Evolutionary conservation across 2,329 filamentous ascomycete genomes (phyloP), one percentile per base, ranked within the genome.

Genomic region (Chaetomiaceae sp.): DNA sequence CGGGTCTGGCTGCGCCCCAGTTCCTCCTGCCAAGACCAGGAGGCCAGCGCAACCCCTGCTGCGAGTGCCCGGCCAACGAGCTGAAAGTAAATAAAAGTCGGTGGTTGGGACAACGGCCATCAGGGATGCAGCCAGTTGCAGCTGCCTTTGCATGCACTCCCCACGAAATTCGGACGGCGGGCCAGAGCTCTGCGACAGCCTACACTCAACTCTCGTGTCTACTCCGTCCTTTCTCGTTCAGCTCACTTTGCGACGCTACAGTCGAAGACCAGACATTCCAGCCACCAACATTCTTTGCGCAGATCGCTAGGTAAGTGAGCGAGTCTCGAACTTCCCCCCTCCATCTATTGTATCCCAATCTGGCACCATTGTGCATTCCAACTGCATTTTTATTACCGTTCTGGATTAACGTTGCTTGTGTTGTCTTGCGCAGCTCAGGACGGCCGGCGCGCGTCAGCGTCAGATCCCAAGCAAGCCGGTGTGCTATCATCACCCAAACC

Each of bases 41-140:
- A n/a, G n/a, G n/a, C n/a, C n/a, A n/a, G n/a, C n/a, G n/a, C n/a
- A n/a, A 38, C 38, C 43, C 46, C 34, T 37, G 47, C 37, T 20
- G 35, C 22, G 15, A 38, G 38, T 57, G 55, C 42, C 57, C 47
- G 53, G 57, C 42, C 57, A 59, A 59, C 57, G 45, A 42, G 32
- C 44, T 33, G 45, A 45, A 47, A 55, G 56, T 58, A 58, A 59
- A 58, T 52, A 59, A 58, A 56, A 55, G 42, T 44, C 50, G 56
- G 56, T 59, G 57, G 56, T 56, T 58, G 53, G 57, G 56, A 53
- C 44, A 52, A 56, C 55, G 38, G 33, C 22, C 44, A 38, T 43
- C 42, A 52, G 41, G 47, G 49, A 46, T 45, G 29, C 45, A 22
- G 45, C 52, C 49, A 48, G 43, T 42, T 24, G 29, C 30, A 29